phyloP scores from a whole-genome alignment of 495 filamentous ascomycete species.

The Hypoxylon trugodes region DNA sequence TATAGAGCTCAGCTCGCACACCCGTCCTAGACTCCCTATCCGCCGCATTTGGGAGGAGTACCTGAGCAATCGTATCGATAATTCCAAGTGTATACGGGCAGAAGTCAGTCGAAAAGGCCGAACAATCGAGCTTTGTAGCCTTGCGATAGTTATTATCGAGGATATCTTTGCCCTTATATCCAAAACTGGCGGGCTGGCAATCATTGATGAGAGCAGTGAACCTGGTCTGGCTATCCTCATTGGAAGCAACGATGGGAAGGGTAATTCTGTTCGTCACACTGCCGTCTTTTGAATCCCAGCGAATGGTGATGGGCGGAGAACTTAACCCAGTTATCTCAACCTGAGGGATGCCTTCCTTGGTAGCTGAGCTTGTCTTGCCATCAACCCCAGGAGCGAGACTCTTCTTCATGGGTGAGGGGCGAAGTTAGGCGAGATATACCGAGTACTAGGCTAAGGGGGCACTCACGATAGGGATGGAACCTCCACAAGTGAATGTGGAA shows the following conservation, averaged over 20 bases:
- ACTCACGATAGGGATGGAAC: not conserved
- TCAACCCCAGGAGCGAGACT: no score
- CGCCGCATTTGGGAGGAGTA: conserved; percentile 54
- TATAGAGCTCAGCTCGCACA: conserved; percentile 61
- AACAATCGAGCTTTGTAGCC: conserved; percentile 57
- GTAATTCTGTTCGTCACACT: conserved; percentile 3
- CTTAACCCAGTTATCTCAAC: not conserved
- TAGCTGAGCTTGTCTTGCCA: not conserved
- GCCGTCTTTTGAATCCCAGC: conserved; percentile 2
- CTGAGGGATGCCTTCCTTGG: not conserved
- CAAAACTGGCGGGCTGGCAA: conserved; percentile 59
- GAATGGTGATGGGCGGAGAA: conserved; percentile 4
- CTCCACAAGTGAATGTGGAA: not conserved
- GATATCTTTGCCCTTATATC: conserved; percentile 53
- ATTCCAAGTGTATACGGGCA: conserved; percentile 62
- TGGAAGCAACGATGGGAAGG: not conserved
- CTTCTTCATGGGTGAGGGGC: no score
- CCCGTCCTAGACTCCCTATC: conserved; percentile 12
- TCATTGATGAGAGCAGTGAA: conserved; percentile 41
- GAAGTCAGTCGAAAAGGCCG: conserved; percentile 58
- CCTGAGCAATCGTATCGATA: conserved; percentile 56
- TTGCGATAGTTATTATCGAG: conserved; percentile 60
- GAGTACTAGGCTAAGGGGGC: not conserved
- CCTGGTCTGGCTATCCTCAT: not conserved
- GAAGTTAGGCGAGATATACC: not conserved